Evolutionary conservation across 805 yeast genomes (phyloP).

Genomic region (Komagataella populi): DNA sequence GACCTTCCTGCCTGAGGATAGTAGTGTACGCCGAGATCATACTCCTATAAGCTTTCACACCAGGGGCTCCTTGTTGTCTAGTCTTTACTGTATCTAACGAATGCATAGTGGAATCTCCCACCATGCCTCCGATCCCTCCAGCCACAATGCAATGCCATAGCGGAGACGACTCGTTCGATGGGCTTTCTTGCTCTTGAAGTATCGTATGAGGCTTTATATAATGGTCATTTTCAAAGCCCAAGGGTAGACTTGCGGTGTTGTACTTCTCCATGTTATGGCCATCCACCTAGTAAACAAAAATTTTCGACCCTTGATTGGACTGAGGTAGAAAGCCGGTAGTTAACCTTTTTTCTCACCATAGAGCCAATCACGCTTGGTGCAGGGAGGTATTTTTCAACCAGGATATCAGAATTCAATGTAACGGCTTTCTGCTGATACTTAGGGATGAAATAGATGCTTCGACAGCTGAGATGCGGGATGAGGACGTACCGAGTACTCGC

Average conservation of each 20-base stretch:
- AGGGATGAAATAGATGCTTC: background rate
- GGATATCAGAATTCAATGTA: background rate
- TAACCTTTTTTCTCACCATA: background rate
- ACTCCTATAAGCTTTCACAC: conserved; percentile 48
- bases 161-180: conserved; percentile 19
- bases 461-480: conserved; percentile 1
- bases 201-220: background rate
- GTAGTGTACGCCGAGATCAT: conserved; percentile 68
- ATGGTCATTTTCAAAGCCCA: background rate
- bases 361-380: background rate
- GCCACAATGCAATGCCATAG: conserved; percentile 59
- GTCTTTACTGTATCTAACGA: conserved; percentile 95
- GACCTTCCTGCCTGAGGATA: conserved; percentile 75
- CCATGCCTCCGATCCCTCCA: conserved; percentile 90
- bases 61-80: conserved; percentile 89
- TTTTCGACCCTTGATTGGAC: background rate
- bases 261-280: background rate
- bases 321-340: background rate
- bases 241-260: background rate
- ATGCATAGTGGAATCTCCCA: conserved; percentile 91
- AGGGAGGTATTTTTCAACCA: background rate
- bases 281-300: background rate
- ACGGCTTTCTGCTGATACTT: background rate
- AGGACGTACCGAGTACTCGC: conserved; percentile 58
- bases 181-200: background rate